phyloP scores from a whole-genome alignment of 768 basidiomycete genomes.

The Chalciporus sphaerocephalus region DNA sequence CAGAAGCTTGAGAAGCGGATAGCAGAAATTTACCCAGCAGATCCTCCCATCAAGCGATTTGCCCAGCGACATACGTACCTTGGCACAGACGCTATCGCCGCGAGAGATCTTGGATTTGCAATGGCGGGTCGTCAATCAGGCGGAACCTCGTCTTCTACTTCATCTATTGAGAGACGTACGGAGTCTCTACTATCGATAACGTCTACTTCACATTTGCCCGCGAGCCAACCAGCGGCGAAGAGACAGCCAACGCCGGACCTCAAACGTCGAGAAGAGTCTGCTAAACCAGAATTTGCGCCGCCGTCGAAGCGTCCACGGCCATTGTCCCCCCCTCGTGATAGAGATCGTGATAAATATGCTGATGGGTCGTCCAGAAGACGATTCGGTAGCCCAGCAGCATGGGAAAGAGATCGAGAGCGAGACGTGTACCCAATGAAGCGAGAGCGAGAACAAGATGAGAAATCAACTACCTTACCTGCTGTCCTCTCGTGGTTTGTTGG shows the following conservation, averaged over 20 bases:
- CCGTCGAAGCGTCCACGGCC: slow-evolving; percentile 43
- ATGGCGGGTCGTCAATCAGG: slow-evolving; percentile 34
- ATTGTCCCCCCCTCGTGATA: slow-evolving; percentile 45
- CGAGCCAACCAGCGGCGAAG: slow-evolving; percentile 21
- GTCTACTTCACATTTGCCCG: slow-evolving; percentile 25
- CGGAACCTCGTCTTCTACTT: slow-evolving; percentile 17
- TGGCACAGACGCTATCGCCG: slow-evolving; percentile 83
- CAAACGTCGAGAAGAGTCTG: slow-evolving; percentile 42
- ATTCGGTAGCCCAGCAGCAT: slow-evolving; percentile 37
- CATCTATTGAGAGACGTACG: slow-evolving; percentile 32
- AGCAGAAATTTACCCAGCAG: slow-evolving; percentile 85
- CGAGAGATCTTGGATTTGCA: slow-evolving; percentile 82
- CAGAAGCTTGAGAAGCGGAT: slow-evolving; percentile 89
- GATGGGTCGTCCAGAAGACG: slow-evolving; percentile 35
- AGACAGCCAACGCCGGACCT: slow-evolving; percentile 34
- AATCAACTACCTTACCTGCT: slow-evolving; percentile 44
- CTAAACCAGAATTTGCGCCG: slow-evolving; percentile 36
- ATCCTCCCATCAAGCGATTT: slow-evolving; percentile 86
- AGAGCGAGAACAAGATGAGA: slow-evolving; percentile 43
- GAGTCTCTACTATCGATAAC: slow-evolving; percentile 35
- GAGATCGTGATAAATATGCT: slow-evolving; percentile 45
- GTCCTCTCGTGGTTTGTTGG: slow-evolving; percentile 84
- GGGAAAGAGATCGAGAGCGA: slow-evolving; percentile 45
- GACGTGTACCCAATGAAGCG: slow-evolving; percentile 37
- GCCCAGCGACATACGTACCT: slow-evolving; percentile 74